Evolutionary conservation across 805 yeast species (phyloP), one percentile per base, ranked within the genome.

Genomic region (Candida coleopterorum): DNA sequence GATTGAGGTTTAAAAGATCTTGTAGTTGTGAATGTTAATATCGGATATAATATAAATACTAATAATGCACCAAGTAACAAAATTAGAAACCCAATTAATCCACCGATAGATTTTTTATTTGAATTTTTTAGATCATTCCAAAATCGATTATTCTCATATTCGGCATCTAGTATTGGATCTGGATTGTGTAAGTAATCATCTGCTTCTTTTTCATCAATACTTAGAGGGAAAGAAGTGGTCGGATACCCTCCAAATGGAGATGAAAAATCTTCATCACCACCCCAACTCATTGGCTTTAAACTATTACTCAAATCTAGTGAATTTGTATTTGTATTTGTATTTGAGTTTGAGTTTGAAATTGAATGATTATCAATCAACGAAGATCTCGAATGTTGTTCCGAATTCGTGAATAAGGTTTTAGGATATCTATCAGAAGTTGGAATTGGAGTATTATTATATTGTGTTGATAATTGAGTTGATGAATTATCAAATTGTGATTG

Each of bases 171-270:
- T 26, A 88, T 82, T 8, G 96, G 96, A 58, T 89, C 96, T 2
- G 97, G 97, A 61, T 90, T 93, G 61, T 90, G 97, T 46, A 93
- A 58, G 53, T 86, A 89, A 60, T 90, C 98, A 63, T 90, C 98
- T 7, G 85, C 82, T 60, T 90, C 98, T 60, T 86, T 85, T 48
- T 90, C 97, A 41, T 90, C 96, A 45, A 90, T 79, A 48, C 76
- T 81, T 40, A 90, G 65, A 1, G 98, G 97, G 65, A 90, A 90
- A 3, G 87, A 79, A 12, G 87, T 72, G 8, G 95, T 94, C 0
- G 97, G 97, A 59, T 85, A 90, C 11, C 97, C 97, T 35, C 97
- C 98, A 63, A 90, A 90, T 2, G 97, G 98, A n/a, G n/a, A n/a
- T 32, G 84, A 77, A 46, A 80, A 79, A 51, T 82, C 93, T 4